A percentile compares a stretch with the other conserved stretches of the same genome.
These are phyloP conservation scores for Clathrus columnatus DNA, from an alignment of 768 basidiomycete genomes.

Conservation along the genomic window DNA sequence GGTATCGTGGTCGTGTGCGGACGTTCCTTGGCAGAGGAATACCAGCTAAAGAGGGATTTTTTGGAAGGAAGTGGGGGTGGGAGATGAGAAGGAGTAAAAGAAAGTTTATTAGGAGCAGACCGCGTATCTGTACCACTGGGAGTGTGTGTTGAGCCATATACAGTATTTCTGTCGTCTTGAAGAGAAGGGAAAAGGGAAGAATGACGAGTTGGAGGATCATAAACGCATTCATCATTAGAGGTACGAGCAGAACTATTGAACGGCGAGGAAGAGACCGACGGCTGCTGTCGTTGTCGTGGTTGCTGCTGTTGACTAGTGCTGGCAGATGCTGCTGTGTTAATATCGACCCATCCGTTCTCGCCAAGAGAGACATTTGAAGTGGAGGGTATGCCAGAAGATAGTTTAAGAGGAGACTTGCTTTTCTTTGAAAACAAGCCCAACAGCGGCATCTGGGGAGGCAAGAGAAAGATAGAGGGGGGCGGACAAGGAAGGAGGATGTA, in stretches of 20 bases:
- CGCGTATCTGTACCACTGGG: conserved; percentile 23
- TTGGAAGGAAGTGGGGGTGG: conserved; percentile 7
- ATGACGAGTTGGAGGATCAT: conserved; percentile 48
- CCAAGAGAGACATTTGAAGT: conserved; percentile 1
- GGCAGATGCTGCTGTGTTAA: background rate
- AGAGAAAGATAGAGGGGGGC: background rate
- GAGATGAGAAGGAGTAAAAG: conserved; percentile 10
- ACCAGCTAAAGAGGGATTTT: conserved; percentile 32
- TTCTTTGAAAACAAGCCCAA: conserved; percentile 3
- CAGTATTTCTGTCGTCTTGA: conserved; percentile 38
- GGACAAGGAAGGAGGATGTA: background rate
- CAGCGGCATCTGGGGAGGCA: conserved; percentile 2
- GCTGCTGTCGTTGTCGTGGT: conserved; percentile 28
- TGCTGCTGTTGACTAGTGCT: background rate
- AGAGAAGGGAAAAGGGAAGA: conserved; percentile 57
- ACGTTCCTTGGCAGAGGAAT: conserved; percentile 29
- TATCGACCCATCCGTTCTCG: conserved; percentile 4
- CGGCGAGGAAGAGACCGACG: conserved; percentile 33
- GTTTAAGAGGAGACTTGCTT: conserved; percentile 1
- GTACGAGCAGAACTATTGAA: background rate
- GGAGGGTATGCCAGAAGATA: background rate
- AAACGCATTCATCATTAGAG: background rate
- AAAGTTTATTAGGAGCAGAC: conserved; percentile 9
- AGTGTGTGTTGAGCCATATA: conserved; percentile 50
- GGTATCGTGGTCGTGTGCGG: conserved; percentile 27